Base-by-base conservation (phyloP, 495 filamentous ascomycete genomes). In the Penicillium silybi region DNA sequence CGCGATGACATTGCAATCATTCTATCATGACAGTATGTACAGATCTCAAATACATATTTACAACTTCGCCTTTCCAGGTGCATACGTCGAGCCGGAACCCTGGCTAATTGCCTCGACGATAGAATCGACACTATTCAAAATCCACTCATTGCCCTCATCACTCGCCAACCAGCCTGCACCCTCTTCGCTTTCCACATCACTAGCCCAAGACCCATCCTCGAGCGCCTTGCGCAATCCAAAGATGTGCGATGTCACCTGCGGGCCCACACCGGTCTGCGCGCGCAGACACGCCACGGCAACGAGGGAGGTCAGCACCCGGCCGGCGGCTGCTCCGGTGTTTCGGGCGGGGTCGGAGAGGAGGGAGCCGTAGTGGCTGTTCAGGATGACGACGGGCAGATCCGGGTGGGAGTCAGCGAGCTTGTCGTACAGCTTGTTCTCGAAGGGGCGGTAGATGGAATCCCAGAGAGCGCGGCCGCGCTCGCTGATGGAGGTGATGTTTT, bases 361-460 rank as follows among this genome's bases (percentile, higher is more conserved):
- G 15, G 81, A 80, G 1, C 86, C 84, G 61, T 92, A 92, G 50
- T 90, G 80, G 50, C 72, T 72, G 41, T 82, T 75, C 27, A 90
- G 69, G 54, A 92, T 90, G 49, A 84, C 78, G n/a, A 90, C 85
- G 0, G 88, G 88, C 16, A 92, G 65, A 58, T 92, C 88, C 1
- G 88, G 86, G 56, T 92, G 88, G 11, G 85, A 80, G 22, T 78
- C 73, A 0, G 81, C 84, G 1, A 92, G 75, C 61, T 83, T 86
- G 5, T 74, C 62, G 44, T 80, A 78, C 3, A 92, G 76, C 66
- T 88, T 90, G 7, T 63, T 70, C 63, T 87, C 82, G 51, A 88
- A 85, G 43, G 86, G 86, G 0, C 71, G 65, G 71, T 92, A 92
- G 48, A 92, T 83, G 15, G 80, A 83, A 49, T 84, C 71, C 88